A percentile compares a stretch with the other conserved stretches of the same genome.
Conservation (phyloP, 805 yeast genomes). For the Spencermartinsiella europaea region DNA sequence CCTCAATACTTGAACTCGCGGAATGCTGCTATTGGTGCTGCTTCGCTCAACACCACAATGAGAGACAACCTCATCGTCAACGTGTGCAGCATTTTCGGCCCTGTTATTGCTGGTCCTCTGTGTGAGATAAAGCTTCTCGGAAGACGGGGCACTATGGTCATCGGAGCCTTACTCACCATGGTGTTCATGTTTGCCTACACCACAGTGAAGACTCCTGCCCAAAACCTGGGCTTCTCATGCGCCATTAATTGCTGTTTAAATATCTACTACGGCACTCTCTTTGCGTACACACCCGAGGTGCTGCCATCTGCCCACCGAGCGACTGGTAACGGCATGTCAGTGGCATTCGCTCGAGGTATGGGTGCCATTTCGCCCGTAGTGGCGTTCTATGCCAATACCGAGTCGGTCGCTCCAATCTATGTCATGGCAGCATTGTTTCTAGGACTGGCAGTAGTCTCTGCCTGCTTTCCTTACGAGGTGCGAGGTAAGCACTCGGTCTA, state of each 20-base stretch:
- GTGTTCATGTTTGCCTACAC: slow-evolving; percentile 60
- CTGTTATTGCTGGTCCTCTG: slow-evolving; percentile 40
- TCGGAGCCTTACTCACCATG: slow-evolving; percentile 51
- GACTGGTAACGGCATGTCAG: slow-evolving; percentile 56
- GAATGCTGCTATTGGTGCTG: slow-evolving; percentile 37
- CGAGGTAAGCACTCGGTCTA: slow-evolving; percentile 18
- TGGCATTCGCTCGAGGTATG: slow-evolving; percentile 45
- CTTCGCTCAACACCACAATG: slow-evolving; percentile 23
- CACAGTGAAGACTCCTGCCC: slow-evolving; percentile 49
- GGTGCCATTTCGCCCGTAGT: slow-evolving; percentile 47
- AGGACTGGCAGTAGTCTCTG: slow-evolving; percentile 40
- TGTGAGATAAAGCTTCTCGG: slow-evolving; percentile 13
- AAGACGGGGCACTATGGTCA: slow-evolving; percentile 51
- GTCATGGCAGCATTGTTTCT: slow-evolving; percentile 44
- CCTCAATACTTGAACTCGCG: slow-evolving; percentile 47
- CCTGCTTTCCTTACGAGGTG: slow-evolving; percentile 36
- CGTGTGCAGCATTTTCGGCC: slow-evolving; percentile 47
- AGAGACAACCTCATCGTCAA: slow-evolving; percentile 38
- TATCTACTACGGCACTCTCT: slow-evolving; percentile 53
- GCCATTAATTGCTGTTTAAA: slow-evolving; percentile 46
- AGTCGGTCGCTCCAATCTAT: slow-evolving; percentile 45
- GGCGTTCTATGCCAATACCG: slow-evolving; percentile 41
- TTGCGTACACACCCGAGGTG: slow-evolving; percentile 64
- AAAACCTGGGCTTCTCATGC: slow-evolving; percentile 47
- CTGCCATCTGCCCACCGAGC: slow-evolving; percentile 50